These are phyloP conservation scores for Hanseniaspora occidentalis DNA, from an alignment of 805 yeast species.

Conservation along the genomic window DNA sequence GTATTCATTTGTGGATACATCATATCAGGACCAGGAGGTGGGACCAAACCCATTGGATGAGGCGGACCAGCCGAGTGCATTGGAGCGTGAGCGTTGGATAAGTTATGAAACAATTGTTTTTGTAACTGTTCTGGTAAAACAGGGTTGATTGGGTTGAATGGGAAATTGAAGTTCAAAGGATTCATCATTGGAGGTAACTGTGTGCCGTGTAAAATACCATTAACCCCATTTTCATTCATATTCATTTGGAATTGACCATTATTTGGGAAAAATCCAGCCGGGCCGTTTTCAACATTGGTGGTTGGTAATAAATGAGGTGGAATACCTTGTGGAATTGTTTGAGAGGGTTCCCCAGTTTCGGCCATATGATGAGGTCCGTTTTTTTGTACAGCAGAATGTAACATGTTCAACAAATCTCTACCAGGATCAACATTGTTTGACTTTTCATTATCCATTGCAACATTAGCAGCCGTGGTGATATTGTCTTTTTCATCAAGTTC, in stretches of 20 bases:
- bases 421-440: slow-evolving; percentile 51
- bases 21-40: background rate
- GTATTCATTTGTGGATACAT: slow-evolving; percentile 12
- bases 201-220: slow-evolving; percentile 1
- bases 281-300: slow-evolving; percentile 6
- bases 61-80: background rate
- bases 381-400: slow-evolving; percentile 34
- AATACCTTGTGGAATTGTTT: no score
- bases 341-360: no score
- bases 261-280: background rate
- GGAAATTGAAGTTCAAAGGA: slow-evolving; percentile 5
- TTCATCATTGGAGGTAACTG: slow-evolving; percentile 5
- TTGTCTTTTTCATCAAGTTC: slow-evolving; percentile 8
- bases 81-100: background rate
- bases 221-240: background rate
- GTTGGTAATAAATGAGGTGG: background rate
- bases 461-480: background rate
- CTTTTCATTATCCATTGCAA: background rate
- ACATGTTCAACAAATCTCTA: slow-evolving; percentile 56
- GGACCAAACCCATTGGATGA: background rate
- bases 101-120: slow-evolving; percentile 6
- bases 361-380: slow-evolving; percentile 10
- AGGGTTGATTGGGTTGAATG: slow-evolving; percentile 1
- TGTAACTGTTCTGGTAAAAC: slow-evolving; percentile 2
- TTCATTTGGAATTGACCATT: background rate